Evolutionary conservation across 371 early-diverging fungal species (phyloP).

Genomic region (Mucor mucedo): DNA sequence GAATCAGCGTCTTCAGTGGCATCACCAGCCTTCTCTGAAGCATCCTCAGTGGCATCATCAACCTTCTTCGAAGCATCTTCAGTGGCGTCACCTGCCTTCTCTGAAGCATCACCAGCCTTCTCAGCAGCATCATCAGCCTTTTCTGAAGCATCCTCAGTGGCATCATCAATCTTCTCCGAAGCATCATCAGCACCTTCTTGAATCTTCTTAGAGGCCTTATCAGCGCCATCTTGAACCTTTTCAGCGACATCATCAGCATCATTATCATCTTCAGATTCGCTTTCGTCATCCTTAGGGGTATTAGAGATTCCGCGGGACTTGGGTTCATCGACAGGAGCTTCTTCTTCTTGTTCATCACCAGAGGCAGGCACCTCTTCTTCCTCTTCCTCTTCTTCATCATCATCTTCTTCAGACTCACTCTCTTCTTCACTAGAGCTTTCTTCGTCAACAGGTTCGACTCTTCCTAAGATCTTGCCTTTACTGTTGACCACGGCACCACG

Average conservation of each 20-base stretch:
- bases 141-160: not conserved
- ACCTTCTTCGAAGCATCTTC: not conserved
- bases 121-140: not conserved
- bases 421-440: not conserved
- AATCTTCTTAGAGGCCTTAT: not conserved
- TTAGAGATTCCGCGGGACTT: too few species aligned
- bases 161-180: not conserved
- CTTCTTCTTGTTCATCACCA: not conserved
- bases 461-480: slow-evolving; percentile 26
- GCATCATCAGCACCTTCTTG: not conserved
- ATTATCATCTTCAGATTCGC: not conserved
- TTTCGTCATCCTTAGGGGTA: not conserved
- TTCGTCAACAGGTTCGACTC: slow-evolving; percentile 23
- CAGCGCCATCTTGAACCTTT: slow-evolving; percentile 4
- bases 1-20: not conserved
- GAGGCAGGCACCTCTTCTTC: not conserved
- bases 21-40: not conserved
- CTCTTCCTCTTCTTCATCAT: not conserved
- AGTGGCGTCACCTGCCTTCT: not conserved
- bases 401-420: not conserved
- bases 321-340: too few species aligned
- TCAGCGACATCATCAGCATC: not conserved
- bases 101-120: not conserved
- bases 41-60: not conserved
- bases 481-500: slow-evolving; percentile 23